A percentile compares a stretch with the other conserved stretches of the same genome.
These are phyloP conservation scores for Emergomyces pasteurianus DNA, from an alignment of 2,329 filamentous ascomycete species.

Conservation along the genomic window DNA sequence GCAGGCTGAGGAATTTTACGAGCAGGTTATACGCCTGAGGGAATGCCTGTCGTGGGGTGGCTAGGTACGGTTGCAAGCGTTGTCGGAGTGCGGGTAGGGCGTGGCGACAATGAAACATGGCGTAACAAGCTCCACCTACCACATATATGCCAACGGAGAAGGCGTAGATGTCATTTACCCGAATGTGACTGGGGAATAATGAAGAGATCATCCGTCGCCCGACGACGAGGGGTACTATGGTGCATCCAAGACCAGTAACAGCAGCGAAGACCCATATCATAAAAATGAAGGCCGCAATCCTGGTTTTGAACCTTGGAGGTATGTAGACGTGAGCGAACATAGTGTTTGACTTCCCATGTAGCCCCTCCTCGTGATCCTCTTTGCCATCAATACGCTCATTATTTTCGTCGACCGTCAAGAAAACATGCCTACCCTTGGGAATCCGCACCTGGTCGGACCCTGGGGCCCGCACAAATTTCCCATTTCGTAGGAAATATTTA, in stretches of 20 bases:
- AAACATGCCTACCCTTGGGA: constrained; percentile 69
- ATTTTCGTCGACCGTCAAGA: constrained; percentile 60
- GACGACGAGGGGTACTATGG: constrained; percentile 74
- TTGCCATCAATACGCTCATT: constrained; percentile 54
- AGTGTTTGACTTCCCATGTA: constrained; percentile 48
- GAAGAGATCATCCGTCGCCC: constrained; percentile 66
- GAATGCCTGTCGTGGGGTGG: constrained; percentile 21
- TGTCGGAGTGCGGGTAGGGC: constrained; percentile 4
- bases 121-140: constrained; percentile 57
- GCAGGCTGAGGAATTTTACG: constrained; percentile 38
- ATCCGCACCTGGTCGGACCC: constrained; percentile 93
- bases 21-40: constrained; percentile 11
- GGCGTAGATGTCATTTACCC: constrained; percentile 90
- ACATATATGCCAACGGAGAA: constrained; percentile 84
- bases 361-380: constrained; percentile 40
- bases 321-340: constrained; percentile 66
- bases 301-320: constrained; percentile 68
- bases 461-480: constrained; percentile 80
- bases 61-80: constrained; percentile 15
- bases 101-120: constrained; percentile 20
- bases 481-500: constrained; percentile 53
- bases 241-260: constrained; percentile 69
- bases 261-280: constrained; percentile 92
- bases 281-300: constrained; percentile 75
- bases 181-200: constrained; percentile 57